Conservation (phyloP, 2,329 filamentous ascomycete species). For the Aspergillus neoniger region DNA sequence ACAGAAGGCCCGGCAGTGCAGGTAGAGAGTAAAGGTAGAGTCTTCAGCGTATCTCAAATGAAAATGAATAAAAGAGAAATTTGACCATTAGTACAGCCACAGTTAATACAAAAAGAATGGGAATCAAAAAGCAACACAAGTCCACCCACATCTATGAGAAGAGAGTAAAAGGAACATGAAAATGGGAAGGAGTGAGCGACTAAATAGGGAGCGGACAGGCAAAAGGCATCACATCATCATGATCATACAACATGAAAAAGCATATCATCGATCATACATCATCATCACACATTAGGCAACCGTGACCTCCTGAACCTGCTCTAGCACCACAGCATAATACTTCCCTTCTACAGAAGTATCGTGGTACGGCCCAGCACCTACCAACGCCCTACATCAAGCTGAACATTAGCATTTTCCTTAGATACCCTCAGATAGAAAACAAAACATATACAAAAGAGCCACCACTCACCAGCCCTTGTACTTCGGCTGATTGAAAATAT, state of each 20-base stretch:
- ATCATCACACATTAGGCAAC: not conserved
- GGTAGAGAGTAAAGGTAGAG: no score
- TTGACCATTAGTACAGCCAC: no score
- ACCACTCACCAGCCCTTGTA: conserved; percentile 41
- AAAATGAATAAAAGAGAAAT: no score
- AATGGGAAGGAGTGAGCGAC: not conserved
- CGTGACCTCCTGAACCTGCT: conserved; percentile 27
- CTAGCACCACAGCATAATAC: conserved; percentile 41
- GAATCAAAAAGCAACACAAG: not conserved
- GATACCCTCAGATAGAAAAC: no score
- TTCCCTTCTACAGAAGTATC: conserved; percentile 40
- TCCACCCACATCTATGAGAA: not conserved
- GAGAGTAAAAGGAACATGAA: not conserved
- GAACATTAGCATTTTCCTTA: not conserved
- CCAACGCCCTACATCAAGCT: conserved; percentile 32
- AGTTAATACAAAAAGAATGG: no score
- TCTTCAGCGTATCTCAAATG: no score
- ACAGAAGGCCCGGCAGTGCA: no score
- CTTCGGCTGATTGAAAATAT: conserved; percentile 41
- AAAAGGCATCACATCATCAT: conserved; percentile 5
- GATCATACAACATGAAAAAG: conserved; percentile 2
- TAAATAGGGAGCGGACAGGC: not conserved
- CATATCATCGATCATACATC: not conserved
- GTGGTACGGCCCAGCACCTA: conserved; percentile 38
- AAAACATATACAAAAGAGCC: not conserved